Evolutionary conservation across 495 filamentous ascomycete species (phyloP).

Genomic region (Aspergillus cavernicola): DNA sequence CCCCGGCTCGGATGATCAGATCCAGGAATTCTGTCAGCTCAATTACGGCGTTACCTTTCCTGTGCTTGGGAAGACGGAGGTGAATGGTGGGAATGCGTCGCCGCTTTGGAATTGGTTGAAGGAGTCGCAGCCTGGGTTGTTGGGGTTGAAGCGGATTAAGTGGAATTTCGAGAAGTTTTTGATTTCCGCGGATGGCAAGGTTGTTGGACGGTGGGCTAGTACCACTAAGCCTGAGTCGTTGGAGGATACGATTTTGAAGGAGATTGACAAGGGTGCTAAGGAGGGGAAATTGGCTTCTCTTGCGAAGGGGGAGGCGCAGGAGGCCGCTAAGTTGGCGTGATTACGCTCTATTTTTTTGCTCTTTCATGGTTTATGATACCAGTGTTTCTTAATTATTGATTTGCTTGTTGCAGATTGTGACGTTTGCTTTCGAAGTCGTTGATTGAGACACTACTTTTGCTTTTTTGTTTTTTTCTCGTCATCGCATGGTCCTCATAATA

Average conservation of each 20-base stretch:
- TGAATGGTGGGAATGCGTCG: slow-evolving; percentile 79
- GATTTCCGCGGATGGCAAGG: slow-evolving; percentile 77
- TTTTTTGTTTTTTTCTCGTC: neutral
- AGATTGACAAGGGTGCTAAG: slow-evolving; percentile 55
- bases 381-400: neutral
- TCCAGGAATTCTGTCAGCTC: slow-evolving; percentile 85
- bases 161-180: slow-evolving; percentile 99
- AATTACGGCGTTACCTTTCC: slow-evolving; percentile 98
- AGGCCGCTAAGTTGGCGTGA: slow-evolving; percentile 16
- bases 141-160: slow-evolving; percentile 87
- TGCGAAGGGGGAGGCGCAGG: neutral
- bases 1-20: slow-evolving; percentile 82
- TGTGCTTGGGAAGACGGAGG: slow-evolving; percentile 84
- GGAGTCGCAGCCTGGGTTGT: slow-evolving; percentile 70
- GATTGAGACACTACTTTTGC: neutral
- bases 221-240: slow-evolving; percentile 79
- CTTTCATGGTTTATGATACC: slow-evolving; percentile 9
- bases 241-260: slow-evolving; percentile 68
- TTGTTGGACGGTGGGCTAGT: slow-evolving; percentile 77
- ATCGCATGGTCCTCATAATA: neutral
- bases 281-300: slow-evolving; percentile 28
- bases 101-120: slow-evolving; percentile 90
- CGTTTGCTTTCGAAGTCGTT: neutral
- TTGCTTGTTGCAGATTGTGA: neutral
- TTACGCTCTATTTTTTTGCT: slow-evolving; percentile 1